Conservation (phyloP, 164 flowering plant genomes). For the Vitis amurensis region DNA sequence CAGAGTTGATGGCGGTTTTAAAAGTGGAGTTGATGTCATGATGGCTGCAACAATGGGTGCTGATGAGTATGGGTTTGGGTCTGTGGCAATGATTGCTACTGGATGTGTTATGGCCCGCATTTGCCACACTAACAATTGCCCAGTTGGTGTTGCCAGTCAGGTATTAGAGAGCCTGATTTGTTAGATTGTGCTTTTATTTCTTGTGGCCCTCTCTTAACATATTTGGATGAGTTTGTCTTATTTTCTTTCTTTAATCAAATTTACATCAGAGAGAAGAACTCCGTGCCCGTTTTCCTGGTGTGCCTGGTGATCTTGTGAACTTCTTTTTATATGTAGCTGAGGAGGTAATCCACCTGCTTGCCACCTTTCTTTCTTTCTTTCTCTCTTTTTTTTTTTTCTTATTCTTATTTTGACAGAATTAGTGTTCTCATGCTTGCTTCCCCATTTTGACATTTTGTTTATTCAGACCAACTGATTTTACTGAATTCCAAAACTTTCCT, state of each 20-base stretch:
- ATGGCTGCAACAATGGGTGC: conserved; percentile 99
- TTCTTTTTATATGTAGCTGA: conserved; percentile 94
- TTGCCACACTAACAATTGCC: conserved; percentile 98
- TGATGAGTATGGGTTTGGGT: conserved; percentile 98
- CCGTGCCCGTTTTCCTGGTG: conserved; percentile 98
- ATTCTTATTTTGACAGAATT: neutral
- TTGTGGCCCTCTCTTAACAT: neutral
- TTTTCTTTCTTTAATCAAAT: neutral
- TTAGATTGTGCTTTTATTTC: conserved; percentile 4
- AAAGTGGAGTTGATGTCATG: conserved; percentile 94
- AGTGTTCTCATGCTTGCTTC: neutral
- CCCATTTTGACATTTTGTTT: neutral
- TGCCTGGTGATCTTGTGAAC: conserved; percentile 98
- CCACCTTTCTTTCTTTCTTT: neutral
- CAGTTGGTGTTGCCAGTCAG: conserved; percentile 99
- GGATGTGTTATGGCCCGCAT: conserved; percentile 99
- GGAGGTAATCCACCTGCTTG: conserved; percentile 60
- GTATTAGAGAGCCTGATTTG: conserved; percentile 27
- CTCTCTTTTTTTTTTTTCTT: neutral
- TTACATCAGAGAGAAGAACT: conserved; percentile 81
- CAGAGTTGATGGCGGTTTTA: conserved; percentile 97
- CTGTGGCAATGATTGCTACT: conserved; percentile 98
- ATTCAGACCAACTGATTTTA: too few species aligned
- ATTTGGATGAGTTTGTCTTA: neutral
- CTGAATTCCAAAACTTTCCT: too few species aligned